Evolutionary conservation across 805 yeast genomes (phyloP).

Genomic region (Kuraishia borneana): DNA sequence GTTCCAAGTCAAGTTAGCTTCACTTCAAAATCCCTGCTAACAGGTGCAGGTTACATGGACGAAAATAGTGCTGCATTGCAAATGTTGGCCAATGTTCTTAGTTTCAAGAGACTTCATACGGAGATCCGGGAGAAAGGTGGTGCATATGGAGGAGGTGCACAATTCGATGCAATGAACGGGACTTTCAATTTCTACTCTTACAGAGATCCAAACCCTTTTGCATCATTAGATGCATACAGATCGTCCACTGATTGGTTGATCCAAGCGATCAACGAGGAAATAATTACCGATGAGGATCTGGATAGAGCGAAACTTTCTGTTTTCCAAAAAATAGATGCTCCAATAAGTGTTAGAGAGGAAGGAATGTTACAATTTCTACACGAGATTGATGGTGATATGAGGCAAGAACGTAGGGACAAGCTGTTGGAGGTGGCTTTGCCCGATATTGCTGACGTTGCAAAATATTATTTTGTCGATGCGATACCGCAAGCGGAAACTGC

Average conservation of each 20-base stretch:
- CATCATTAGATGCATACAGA: constrained; percentile 51
- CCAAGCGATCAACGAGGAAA: constrained; percentile 11
- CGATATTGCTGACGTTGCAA: constrained; percentile 57
- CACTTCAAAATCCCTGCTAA: constrained; percentile 46
- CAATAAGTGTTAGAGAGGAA: constrained; percentile 69
- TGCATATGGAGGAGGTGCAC: constrained; percentile 95
- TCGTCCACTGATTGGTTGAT: constrained; percentile 37
- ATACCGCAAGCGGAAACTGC: background rate
- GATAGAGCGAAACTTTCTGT: constrained; percentile 86
- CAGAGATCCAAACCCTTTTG: constrained; percentile 82
- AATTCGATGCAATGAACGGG: constrained; percentile 75
- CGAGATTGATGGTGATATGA: constrained; percentile 67
- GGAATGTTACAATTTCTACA: constrained; percentile 57
- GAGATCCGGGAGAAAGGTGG: constrained; percentile 94
- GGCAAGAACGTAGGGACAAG: constrained; percentile 68
- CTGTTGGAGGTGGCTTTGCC: constrained; percentile 52
- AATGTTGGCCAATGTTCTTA: constrained; percentile 66
- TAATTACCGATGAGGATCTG: constrained; percentile 42
- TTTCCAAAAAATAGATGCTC: constrained; percentile 89
- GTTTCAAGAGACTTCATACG: constrained; percentile 76
- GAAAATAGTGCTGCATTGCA: constrained; percentile 81
- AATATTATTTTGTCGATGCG: constrained; percentile 30
- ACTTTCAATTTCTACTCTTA: constrained; percentile 76
- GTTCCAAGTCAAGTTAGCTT: constrained; percentile 88
- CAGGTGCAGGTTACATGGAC: constrained; percentile 56